phyloP scores from a whole-genome alignment of 2,329 filamentous ascomycete genomes.

The Fusarium sp. region DNA sequence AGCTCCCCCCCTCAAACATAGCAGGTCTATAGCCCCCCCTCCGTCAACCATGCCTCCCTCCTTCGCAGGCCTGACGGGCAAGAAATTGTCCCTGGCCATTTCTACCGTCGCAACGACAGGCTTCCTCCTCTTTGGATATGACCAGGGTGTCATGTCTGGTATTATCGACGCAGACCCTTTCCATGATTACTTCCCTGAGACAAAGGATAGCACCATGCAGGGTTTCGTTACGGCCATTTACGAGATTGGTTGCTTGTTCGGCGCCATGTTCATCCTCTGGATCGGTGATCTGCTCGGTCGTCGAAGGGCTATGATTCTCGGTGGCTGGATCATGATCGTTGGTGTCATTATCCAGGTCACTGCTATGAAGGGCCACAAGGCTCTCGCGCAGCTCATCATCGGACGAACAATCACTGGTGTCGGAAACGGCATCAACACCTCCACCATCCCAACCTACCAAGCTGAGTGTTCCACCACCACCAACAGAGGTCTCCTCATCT shows the following conservation, averaged over 20 bases:
- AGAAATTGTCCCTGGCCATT: conserved; percentile 63
- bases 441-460: conserved; percentile 65
- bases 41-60: conserved; percentile 57
- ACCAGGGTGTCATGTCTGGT: conserved; percentile 64
- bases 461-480: conserved; percentile 62
- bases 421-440: conserved; percentile 60
- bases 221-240: conserved; percentile 60
- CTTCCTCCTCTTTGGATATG: conserved; percentile 69
- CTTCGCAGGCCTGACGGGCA: conserved; percentile 68
- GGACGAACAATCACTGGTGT: conserved; percentile 62
- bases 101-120: conserved; percentile 72
- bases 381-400: conserved; percentile 60
- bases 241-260: conserved; percentile 62
- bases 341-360: conserved; percentile 68
- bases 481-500: conserved; percentile 63
- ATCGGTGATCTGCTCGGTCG: conserved; percentile 63
- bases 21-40: conserved; percentile 28
- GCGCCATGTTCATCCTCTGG: conserved; percentile 59
- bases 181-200: conserved; percentile 55
- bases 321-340: conserved; percentile 66
- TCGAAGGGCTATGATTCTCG: conserved; percentile 65
- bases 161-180: conserved; percentile 62
- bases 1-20: conserved; percentile 12
- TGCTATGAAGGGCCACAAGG: conserved; percentile 46
- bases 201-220: conserved; percentile 58